Evolutionary conservation across 305 asterid genomes (phyloP).

Genomic region (Vinca major): DNA sequence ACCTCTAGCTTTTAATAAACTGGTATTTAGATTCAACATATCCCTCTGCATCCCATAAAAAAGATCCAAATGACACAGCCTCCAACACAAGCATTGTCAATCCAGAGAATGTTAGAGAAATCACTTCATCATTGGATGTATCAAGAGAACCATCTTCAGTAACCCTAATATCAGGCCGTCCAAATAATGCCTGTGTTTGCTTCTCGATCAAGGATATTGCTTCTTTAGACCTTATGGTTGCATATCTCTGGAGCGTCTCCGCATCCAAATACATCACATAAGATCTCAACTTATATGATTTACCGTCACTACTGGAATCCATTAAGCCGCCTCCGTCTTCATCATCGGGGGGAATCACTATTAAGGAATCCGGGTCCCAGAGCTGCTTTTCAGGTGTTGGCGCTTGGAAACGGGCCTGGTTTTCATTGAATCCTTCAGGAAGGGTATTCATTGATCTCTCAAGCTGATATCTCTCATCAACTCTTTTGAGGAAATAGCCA

Average conservation of each 20-base stretch:
- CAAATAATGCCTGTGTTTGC: conserved; percentile 90
- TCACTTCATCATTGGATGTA: conserved; percentile 53
- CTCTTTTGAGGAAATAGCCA: conserved; percentile 84
- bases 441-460: conserved; percentile 81
- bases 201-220: conserved; percentile 78
- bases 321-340: conserved; percentile 39
- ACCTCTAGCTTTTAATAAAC: conserved; percentile 48
- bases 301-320: conserved; percentile 41
- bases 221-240: conserved; percentile 82
- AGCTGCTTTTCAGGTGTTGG: conserved; percentile 47
- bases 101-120: conserved; percentile 62
- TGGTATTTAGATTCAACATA: conserved; percentile 64
- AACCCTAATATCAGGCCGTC: conserved; percentile 71
- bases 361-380: conserved; percentile 77
- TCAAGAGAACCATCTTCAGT: conserved; percentile 60
- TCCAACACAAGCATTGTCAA: conserved; percentile 74
- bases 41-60: conserved; percentile 82
- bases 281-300: conserved; percentile 53
- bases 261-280: conserved; percentile 92
- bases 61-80: conserved; percentile 93
- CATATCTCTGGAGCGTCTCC: conserved; percentile 83
- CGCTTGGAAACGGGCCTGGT: conserved; percentile 28
- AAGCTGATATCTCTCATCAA: conserved; percentile 80
- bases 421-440: conserved; percentile 59
- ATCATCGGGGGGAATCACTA: conserved; percentile 58